Evolutionary conservation across 1,284 basidiomycete species (phyloP).

Genomic region (Athelia sp.): DNA sequence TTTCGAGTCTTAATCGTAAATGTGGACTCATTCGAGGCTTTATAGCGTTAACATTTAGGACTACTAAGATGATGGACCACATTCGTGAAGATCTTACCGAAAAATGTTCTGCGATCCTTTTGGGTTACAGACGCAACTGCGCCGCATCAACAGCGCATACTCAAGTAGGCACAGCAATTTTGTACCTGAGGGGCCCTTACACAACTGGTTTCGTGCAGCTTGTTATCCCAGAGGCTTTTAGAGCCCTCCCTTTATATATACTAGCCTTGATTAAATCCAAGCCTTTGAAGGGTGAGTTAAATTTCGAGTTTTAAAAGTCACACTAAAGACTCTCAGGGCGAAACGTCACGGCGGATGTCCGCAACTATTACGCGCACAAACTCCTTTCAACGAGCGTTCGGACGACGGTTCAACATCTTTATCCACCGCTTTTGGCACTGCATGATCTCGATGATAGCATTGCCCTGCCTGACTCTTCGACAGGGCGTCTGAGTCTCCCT

Average conservation of each 20-base stretch:
- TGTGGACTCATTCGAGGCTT: constrained; percentile 17
- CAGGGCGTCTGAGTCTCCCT: constrained; percentile 66
- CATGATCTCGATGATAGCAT: constrained; percentile 78
- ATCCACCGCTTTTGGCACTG: constrained; percentile 86
- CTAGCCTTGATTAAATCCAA: constrained; percentile 89
- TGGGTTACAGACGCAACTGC: constrained; percentile 90
- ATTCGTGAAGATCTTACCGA: constrained; percentile 87
- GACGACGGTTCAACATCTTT: constrained; percentile 75
- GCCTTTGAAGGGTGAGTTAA: constrained; percentile 74
- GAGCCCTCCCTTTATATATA: constrained; percentile 81
- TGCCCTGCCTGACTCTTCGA: constrained; percentile 61
- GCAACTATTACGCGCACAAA: constrained; percentile 81
- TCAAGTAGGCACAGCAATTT: constrained; percentile 53
- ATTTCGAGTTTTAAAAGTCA: constrained; percentile 1
- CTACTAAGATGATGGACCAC: constrained; percentile 60
- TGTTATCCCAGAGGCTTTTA: constrained; percentile 93
- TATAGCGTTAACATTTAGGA: constrained; percentile 67
- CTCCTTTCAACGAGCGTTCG: constrained; percentile 70
- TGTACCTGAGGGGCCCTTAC: background rate
- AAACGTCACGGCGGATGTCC: constrained; percentile 89
- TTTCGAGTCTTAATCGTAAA: background rate
- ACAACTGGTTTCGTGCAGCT: constrained; percentile 43
- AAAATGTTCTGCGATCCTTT: constrained; percentile 77
- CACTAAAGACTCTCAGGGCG: constrained; percentile 45
- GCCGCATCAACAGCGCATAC: constrained; percentile 78